Evolutionary conservation across 2,329 filamentous ascomycete species (phyloP), one percentile per base, ranked within the genome.

Genomic region (Kalmusia sp.): DNA sequence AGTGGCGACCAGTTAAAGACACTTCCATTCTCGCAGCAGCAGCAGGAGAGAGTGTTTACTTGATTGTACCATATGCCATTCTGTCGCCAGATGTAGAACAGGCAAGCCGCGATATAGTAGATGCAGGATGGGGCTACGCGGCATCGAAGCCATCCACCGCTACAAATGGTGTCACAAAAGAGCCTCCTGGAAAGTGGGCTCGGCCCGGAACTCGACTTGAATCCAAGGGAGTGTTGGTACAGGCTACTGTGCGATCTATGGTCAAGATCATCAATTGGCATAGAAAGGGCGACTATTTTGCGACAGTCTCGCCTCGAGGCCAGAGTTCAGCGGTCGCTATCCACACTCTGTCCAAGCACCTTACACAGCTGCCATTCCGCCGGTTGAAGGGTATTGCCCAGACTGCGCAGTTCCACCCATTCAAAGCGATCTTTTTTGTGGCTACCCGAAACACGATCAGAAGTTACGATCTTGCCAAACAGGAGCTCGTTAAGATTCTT

Each of bases 251-350:
- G 11, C 86, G 90, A 57, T 86, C 90, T 44, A 83, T 87, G 2
- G 86, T 96, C 69, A 98, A 96, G 79, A 88, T 91, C 12, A 87
- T 99, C 65, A 89, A 87, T 71, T 99, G 93, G 92, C 96, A 99
- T 77, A 85, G 93, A 54, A 87, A 91, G 55, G 95, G 95, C 64
- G 93, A 98, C 73, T 97, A 97, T 79, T 89, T 99, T 69, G 89
- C 91, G 62, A 96, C 93, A 1, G 92, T 97, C 19, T 96, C 92
- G 44, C 92, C 95, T 1, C 83, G 84, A 11, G 90, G 90, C 27
- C 87, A 90, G 69, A 84, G 85, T 62, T 88, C 85, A 68, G 91
- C 95, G 4, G 91, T 99, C 48, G 89, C 92, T 49, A 96, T 99
- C 57, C 95, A 99, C 78, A 97, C 93, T 0, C 81, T 99, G 56